These are phyloP conservation scores for Gracilaria domingensis DNA, from an alignment of 23 red algal species.

Conservation along the genomic window DNA sequence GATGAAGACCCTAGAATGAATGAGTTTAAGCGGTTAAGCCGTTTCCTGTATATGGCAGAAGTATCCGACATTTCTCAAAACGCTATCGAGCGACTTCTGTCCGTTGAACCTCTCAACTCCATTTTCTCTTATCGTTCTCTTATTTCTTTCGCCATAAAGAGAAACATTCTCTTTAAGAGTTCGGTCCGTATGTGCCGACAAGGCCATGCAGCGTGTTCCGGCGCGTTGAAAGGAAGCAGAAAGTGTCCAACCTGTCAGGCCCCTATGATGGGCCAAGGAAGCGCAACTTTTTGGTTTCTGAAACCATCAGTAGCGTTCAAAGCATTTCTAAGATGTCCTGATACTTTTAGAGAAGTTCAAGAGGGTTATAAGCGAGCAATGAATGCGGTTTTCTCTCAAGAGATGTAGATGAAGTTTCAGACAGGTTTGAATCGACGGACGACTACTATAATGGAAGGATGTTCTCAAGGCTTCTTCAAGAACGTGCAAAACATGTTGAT, in stretches of 20 bases:
- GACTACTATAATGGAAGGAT: constrained; percentile 13
- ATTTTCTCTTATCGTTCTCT: not conserved
- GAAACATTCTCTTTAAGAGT: too few relatives aligned
- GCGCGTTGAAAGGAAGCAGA: not conserved
- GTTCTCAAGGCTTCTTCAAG: not conserved
- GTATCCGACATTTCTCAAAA: not conserved
- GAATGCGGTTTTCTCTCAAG: too few relatives aligned
- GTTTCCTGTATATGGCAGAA: constrained; percentile 10
- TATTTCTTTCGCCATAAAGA: not conserved
- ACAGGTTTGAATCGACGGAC: not conserved
- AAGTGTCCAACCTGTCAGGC: not conserved
- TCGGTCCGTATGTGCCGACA: not conserved
- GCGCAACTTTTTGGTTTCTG: too few relatives aligned
- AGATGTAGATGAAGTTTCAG: too few relatives aligned
- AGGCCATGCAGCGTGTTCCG: not conserved
- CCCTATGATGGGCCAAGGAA: not conserved
- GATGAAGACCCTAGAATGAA: not conserved
- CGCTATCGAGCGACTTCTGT: not conserved
- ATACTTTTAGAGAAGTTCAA: too few relatives aligned
- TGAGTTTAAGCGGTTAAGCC: not conserved
- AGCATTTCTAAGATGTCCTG: too few relatives aligned
- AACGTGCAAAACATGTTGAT: not conserved
- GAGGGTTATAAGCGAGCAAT: too few relatives aligned
- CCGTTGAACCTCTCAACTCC: not conserved
- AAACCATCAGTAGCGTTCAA: too few relatives aligned